Evolutionary conservation across 768 basidiomycete genomes (phyloP).

Genomic region (Tricholoma sp.): DNA sequence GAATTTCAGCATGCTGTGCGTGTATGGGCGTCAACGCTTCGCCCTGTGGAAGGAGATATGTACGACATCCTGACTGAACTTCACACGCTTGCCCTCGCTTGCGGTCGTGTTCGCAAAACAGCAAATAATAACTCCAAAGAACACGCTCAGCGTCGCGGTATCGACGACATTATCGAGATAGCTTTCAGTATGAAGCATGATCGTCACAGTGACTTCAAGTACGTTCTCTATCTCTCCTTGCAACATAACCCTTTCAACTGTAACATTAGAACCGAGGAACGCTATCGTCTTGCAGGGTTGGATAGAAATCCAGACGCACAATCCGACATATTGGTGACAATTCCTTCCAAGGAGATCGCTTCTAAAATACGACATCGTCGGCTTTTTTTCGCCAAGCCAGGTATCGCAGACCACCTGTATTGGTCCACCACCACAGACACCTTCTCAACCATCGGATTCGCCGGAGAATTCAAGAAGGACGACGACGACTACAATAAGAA

Average conservation of each 20-base stretch:
- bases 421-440: conserved; percentile 2
- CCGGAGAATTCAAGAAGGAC: conserved; percentile 9
- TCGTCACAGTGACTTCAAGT: conserved; percentile 6
- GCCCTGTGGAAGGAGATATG: conserved; percentile 1
- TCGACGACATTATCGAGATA: conserved; percentile 1
- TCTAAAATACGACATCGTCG: neutral
- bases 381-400: conserved; percentile 2
- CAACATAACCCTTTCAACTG: neutral
- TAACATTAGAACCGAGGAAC: neutral
- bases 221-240: neutral
- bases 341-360: conserved; percentile 1
- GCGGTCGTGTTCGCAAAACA: conserved; percentile 3
- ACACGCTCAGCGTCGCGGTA: conserved; percentile 1
- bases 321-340: conserved; percentile 4
- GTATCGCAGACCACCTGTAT: conserved; percentile 6
- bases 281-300: neutral
- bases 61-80: conserved; percentile 6
- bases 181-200: conserved; percentile 1
- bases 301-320: conserved; percentile 6
- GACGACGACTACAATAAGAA: conserved; percentile 6
- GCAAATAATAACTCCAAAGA: conserved; percentile 4
- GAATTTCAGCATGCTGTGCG: conserved; percentile 3
- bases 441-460: conserved; percentile 11
- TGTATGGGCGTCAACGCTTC: conserved; percentile 9
- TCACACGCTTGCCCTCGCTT: conserved; percentile 6